Percentiles rank a stretch among this genome's conserved stretches.
These are phyloP conservation scores for Trametes punicea DNA, from an alignment of 768 basidiomycete species.

Conservation along the genomic window DNA sequence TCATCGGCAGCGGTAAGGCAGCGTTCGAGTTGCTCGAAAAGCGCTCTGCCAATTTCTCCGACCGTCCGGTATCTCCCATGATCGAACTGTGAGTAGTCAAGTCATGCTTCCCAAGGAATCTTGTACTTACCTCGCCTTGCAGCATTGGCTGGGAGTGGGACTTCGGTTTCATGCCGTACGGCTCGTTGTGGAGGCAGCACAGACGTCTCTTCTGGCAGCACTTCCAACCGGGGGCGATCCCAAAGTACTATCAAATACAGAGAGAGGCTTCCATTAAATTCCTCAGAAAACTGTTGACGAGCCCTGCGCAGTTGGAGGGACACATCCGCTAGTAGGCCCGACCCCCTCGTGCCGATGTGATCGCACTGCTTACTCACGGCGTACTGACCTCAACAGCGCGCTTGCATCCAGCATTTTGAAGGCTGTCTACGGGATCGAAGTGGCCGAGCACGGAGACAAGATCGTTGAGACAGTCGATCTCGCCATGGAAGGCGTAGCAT, in stretches of 20 bases:
- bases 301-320: slow-evolving; percentile 35
- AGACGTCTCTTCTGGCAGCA: slow-evolving; percentile 41
- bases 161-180: slow-evolving; percentile 40
- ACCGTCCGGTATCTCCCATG: slow-evolving; percentile 21
- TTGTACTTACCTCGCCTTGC: background rate
- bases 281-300: slow-evolving; percentile 30
- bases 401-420: slow-evolving; percentile 18
- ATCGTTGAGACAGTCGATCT: slow-evolving; percentile 1
- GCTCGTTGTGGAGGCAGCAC: slow-evolving; percentile 38
- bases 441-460: slow-evolving; percentile 12
- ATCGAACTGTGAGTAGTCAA: slow-evolving; percentile 10
- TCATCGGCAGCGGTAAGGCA: slow-evolving; percentile 35
- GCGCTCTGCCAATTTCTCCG: slow-evolving; percentile 39
- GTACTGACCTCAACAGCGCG: background rate
- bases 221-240: slow-evolving; percentile 35
- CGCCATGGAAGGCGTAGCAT: slow-evolving; percentile 10
- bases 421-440: slow-evolving; percentile 18
- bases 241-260: slow-evolving; percentile 32
- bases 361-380: background rate
- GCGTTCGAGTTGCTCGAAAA: slow-evolving; percentile 41
- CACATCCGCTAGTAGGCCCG: slow-evolving; percentile 36
- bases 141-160: slow-evolving; percentile 40
- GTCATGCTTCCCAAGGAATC: background rate
- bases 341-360: background rate
- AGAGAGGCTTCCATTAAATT: slow-evolving; percentile 29